These are phyloP conservation scores for Infundibulicybe gibba DNA, from an alignment of 768 basidiomycete genomes.

Conservation along the genomic window DNA sequence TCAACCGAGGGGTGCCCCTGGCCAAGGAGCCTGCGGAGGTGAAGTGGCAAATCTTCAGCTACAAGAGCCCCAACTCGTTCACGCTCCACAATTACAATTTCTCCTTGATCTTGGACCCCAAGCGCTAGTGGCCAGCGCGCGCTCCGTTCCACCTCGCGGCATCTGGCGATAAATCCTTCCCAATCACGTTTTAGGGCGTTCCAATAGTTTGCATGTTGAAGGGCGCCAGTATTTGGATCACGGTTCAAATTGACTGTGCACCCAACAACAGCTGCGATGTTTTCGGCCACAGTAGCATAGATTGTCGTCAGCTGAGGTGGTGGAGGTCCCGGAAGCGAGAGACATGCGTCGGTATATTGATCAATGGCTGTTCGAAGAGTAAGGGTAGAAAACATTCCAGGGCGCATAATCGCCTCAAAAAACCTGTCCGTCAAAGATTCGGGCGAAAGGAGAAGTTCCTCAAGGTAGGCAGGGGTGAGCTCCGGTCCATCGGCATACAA, in stretches of 20 bases:
- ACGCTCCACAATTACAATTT: conserved; percentile 67
- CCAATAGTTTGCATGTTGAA: conserved; percentile 78
- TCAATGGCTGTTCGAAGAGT: conserved; percentile 81
- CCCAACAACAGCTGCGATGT: conserved; percentile 83
- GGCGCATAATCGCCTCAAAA: conserved; percentile 78
- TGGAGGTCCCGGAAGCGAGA: conserved; percentile 56
- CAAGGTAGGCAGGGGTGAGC: conserved; percentile 83
- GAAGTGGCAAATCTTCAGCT: conserved; percentile 64
- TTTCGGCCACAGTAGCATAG: conserved; percentile 67
- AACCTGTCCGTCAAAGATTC: conserved; percentile 78
- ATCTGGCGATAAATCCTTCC: conserved; percentile 93
- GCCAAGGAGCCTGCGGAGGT: conserved; percentile 47
- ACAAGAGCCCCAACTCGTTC: conserved; percentile 70
- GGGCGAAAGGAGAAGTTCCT: conserved; percentile 70
- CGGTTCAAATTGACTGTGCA: conserved; percentile 73
- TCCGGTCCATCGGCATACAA: conserved; percentile 69
- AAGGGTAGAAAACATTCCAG: conserved; percentile 81
- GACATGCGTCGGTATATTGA: conserved; percentile 73
- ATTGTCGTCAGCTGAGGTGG: conserved; percentile 55
- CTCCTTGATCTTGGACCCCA: conserved; percentile 39
- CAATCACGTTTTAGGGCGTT: conserved; percentile 86
- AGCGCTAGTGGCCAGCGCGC: conserved; percentile 78
- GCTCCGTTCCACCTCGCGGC: conserved; percentile 84
- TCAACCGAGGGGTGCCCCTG: conserved; percentile 39
- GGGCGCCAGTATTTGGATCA: conserved; percentile 76